Percentiles rank a stretch among this genome's conserved stretches.
Evolutionary conservation across 129 eudicot genomes (phyloP).

Genomic region (Oenanthe sinensis): DNA sequence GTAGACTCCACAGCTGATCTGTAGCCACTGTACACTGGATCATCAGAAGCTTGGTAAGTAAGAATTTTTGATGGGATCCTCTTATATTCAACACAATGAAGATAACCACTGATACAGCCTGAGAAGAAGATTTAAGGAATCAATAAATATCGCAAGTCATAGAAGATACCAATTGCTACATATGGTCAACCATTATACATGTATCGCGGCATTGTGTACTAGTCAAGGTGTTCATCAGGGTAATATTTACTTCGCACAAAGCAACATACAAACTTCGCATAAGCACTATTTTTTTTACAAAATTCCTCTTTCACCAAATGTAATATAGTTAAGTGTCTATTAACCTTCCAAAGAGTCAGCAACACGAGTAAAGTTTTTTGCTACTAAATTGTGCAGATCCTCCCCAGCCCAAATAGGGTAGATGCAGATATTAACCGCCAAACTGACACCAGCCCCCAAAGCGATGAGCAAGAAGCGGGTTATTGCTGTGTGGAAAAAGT

Average conservation of each 20-base stretch:
- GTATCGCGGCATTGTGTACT: neutral
- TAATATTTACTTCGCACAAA: neutral
- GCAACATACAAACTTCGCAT: neutral
- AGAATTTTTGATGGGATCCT: constrained; percentile 69
- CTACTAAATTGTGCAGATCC: constrained; percentile 84
- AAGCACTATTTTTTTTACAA: neutral
- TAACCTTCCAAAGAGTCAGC: constrained; percentile 86
- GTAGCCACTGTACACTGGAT: constrained; percentile 65
- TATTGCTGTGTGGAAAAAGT: constrained; percentile 45
- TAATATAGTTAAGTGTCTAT: constrained; percentile 1
- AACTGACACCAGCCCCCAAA: constrained; percentile 63
- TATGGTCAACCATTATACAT: neutral
- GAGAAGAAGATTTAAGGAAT: constrained; percentile 7
- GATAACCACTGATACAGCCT: constrained; percentile 74
- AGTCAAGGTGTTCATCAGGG: neutral
- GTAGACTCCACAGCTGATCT: constrained; percentile 75
- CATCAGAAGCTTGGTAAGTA: constrained; percentile 64
- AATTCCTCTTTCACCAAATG: neutral
- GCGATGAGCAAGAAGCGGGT: constrained; percentile 80
- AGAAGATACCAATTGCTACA: neutral
- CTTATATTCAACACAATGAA: constrained; percentile 60
- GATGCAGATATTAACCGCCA: constrained; percentile 50
- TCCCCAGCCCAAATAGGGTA: constrained; percentile 96
- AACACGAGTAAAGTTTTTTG: constrained; percentile 64
- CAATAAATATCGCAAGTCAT: neutral